Conservation (phyloP, 345 rosid genomes). For the Hibiscus syriacus region DNA sequence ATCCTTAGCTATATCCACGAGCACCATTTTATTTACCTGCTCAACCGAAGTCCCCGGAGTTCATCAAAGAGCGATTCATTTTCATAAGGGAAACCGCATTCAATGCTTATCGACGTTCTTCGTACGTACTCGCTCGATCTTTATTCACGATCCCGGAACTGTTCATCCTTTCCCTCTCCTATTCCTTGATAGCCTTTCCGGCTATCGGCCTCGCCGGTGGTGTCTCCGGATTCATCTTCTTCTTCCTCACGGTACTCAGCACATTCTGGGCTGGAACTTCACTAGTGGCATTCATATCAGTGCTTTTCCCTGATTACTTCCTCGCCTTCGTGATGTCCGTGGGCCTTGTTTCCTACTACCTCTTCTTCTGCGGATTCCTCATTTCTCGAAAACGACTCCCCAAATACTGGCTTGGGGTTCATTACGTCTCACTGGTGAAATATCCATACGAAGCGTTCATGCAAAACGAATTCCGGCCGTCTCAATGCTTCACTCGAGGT, state of each 20-base stretch:
- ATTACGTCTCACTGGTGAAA: no score
- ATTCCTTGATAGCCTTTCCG: not conserved
- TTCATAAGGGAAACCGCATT: not conserved
- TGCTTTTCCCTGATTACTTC: not conserved
- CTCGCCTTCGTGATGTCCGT: not conserved
- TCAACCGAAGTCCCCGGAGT: not conserved
- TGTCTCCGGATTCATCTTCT: not conserved
- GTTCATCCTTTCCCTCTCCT: not conserved
- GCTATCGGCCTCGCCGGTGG: not conserved
- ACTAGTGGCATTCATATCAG: not conserved
- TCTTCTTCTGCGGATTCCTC: not conserved
- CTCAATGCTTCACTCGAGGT: no score
- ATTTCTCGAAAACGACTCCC: not conserved
- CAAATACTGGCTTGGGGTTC: no score
- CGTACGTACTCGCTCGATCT: not conserved
- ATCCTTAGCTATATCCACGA: not conserved
- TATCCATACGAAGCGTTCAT: no score
- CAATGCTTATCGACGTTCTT: not conserved
- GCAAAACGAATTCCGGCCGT: no score
- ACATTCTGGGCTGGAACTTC: not conserved
- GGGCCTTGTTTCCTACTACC: not conserved
- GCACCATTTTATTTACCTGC: not conserved
- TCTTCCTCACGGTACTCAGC: not conserved
- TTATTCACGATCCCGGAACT: not conserved
- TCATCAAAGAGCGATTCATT: not conserved